Percentiles rank a stretch among this genome's conserved stretches.
These are phyloP conservation scores for Leccinum subtestaceum DNA, from an alignment of 768 basidiomycete genomes.

Conservation along the genomic window DNA sequence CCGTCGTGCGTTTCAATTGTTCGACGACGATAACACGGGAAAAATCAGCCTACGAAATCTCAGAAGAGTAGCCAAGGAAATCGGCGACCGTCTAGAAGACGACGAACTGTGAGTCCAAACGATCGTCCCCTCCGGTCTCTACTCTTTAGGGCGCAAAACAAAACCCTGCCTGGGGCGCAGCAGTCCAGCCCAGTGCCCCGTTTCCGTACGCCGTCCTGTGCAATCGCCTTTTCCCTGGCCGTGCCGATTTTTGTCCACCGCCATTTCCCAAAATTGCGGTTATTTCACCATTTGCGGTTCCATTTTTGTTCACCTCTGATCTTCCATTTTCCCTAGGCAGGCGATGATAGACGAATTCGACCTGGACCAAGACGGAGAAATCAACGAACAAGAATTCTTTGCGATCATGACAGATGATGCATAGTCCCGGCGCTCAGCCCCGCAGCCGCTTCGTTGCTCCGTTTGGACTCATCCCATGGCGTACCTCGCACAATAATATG, in stretches of 20 bases:
- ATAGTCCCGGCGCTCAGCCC: slow-evolving; percentile 30
- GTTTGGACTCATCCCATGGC: background rate
- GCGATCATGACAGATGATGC: slow-evolving; percentile 96
- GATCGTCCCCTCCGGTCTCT: slow-evolving; percentile 4
- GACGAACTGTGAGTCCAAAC: slow-evolving; percentile 84
- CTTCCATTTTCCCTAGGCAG: slow-evolving; percentile 58
- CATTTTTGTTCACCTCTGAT: slow-evolving; percentile 32
- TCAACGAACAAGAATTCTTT: slow-evolving; percentile 94
- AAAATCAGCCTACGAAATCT: slow-evolving; percentile 92
- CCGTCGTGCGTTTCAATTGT: slow-evolving; percentile 90
- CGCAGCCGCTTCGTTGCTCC: background rate
- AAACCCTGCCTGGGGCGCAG: slow-evolving; percentile 20
- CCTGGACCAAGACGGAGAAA: slow-evolving; percentile 96
- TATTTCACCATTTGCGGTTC: slow-evolving; percentile 14
- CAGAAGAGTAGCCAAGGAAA: slow-evolving; percentile 91
- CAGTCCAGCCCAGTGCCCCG: slow-evolving; percentile 27
- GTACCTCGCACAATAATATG: background rate
- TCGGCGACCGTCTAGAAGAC: slow-evolving; percentile 92
- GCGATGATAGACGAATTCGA: slow-evolving; percentile 99
- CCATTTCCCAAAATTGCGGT: slow-evolving; percentile 17
- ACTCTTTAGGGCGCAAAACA: slow-evolving; percentile 16
- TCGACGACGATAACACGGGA: slow-evolving; percentile 94
- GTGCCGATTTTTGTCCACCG: slow-evolving; percentile 26
- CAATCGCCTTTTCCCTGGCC: slow-evolving; percentile 14
- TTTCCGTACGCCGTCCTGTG: slow-evolving; percentile 27